phyloP scores from a whole-genome alignment of 192 early-diverging fungal species.

The Piromyces finnis region DNA sequence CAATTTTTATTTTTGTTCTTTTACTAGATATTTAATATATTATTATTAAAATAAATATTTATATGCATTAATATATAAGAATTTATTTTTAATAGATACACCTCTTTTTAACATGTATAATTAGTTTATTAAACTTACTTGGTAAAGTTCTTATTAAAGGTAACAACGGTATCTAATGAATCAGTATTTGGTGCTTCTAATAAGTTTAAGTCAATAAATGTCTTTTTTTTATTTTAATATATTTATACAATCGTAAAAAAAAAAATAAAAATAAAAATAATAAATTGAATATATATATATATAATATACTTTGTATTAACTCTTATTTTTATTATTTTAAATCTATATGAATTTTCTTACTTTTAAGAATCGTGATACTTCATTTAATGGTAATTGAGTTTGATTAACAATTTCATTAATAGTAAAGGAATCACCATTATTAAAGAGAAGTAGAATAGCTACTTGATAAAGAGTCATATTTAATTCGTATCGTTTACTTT shows the following conservation, averaged over 20 bases:
- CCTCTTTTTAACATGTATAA: no score
- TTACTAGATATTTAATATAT: conserved; percentile 31
- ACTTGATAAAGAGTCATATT: conserved; percentile 54
- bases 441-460: conserved; percentile 48
- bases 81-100: no score
- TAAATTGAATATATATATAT: no score
- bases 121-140: not conserved
- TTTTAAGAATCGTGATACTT: conserved; percentile 42
- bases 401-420: conserved; percentile 32
- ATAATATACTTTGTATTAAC: no score
- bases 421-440: conserved; percentile 17
- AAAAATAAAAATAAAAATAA: no score
- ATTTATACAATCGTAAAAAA: no score
- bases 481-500: conserved; percentile 63
- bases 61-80: no score
- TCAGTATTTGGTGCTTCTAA: not conserved
- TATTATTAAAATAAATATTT: no score
- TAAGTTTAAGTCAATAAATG: not conserved
- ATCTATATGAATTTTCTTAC: no score
- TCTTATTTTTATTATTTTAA: no score
- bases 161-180: not conserved
- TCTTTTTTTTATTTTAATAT: not conserved
- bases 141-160: not conserved
- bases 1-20: conserved; percentile 62
- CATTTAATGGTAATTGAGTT: conserved; percentile 27